Percentiles rank a stretch among this genome's conserved stretches.
Evolutionary conservation across 2,329 filamentous ascomycete genomes (phyloP).

Genomic region (Aspergillus felis): DNA sequence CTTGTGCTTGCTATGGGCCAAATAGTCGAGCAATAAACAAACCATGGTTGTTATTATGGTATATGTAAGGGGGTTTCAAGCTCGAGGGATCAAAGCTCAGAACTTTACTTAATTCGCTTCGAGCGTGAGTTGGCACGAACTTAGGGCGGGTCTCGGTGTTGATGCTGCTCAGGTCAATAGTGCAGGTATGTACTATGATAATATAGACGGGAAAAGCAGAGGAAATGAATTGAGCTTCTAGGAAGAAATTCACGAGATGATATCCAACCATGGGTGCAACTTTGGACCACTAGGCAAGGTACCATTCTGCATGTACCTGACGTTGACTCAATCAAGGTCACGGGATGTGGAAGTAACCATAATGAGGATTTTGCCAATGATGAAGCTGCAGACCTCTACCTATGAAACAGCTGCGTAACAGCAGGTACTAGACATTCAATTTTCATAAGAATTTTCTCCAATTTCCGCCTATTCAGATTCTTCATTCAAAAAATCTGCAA

Average conservation of each 20-base stretch:
- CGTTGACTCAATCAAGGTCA: background rate
- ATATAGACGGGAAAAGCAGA: background rate
- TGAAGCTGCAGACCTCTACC: background rate
- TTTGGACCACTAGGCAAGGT: background rate
- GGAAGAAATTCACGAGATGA: background rate
- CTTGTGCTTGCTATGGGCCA: background rate
- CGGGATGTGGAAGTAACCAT: background rate
- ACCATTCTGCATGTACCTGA: background rate
- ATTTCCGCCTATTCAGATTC: background rate
- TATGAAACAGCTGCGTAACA: background rate
- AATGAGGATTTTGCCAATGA: background rate
- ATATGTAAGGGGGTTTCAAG: background rate
- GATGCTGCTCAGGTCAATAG: background rate
- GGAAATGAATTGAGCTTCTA: background rate
- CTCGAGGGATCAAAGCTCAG: background rate
- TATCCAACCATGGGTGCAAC: background rate
- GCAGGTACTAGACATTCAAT: background rate
- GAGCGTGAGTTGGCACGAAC: background rate
- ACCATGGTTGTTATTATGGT: background rate
- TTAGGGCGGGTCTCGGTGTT: background rate
- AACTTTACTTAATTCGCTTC: background rate
- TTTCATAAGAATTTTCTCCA: background rate
- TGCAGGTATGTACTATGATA: background rate
- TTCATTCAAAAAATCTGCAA: background rate
- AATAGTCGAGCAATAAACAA: background rate